Conservation (phyloP, 129 eudicot species). For the Chrysanthemum makinoi region DNA sequence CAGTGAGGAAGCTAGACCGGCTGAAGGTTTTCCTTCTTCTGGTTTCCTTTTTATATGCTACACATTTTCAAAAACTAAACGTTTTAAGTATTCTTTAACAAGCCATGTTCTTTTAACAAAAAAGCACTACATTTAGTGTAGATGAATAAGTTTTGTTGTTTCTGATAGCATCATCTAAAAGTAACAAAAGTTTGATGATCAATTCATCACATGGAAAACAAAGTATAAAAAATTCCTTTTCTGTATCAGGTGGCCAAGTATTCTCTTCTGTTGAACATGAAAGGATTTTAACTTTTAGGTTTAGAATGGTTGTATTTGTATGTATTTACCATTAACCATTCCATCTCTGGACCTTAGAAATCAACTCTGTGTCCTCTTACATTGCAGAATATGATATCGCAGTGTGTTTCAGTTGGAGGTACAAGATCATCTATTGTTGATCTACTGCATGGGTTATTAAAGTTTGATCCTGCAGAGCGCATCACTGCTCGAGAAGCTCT, state of each 20-base stretch:
- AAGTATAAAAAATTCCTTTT: not conserved
- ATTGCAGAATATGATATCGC: conserved; percentile 66
- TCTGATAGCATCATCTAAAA: not conserved
- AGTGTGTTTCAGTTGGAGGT: conserved; percentile 35
- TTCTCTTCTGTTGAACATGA: not conserved
- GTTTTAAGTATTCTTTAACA: too few relatives aligned
- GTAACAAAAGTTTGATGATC: not conserved
- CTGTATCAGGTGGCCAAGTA: not conserved
- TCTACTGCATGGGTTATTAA: conserved; percentile 58
- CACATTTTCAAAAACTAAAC: too few relatives aligned
- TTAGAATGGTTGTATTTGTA: not conserved
- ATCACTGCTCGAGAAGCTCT: conserved; percentile 70
- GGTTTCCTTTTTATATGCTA: not conserved
- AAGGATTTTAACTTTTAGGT: too few relatives aligned
- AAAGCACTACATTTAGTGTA: not conserved
- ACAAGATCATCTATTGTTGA: conserved; percentile 47
- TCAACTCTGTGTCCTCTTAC: not conserved
- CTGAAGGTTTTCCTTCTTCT: conserved; percentile 46
- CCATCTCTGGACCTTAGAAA: not conserved
- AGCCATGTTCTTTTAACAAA: not conserved
- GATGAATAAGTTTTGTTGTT: not conserved
- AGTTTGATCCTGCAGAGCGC: conserved; percentile 73
- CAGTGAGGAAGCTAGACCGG: conserved; percentile 77
- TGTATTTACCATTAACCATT: not conserved
- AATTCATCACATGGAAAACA: not conserved